Evolutionary conservation across 768 basidiomycete species (phyloP).

Genomic region (Mycena vulgaris): DNA sequence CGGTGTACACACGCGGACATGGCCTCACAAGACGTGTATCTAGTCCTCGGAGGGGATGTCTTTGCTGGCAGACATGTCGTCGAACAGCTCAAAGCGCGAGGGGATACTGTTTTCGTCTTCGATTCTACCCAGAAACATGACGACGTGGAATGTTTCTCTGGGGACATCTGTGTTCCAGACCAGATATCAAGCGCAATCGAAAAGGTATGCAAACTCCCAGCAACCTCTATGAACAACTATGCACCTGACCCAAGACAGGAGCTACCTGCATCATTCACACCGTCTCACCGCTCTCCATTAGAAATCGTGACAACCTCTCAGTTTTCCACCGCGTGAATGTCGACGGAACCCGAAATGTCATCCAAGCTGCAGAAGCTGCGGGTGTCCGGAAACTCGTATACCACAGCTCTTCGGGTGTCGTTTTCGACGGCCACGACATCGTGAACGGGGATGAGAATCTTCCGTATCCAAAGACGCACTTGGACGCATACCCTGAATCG

Average conservation of each 20-base stretch:
- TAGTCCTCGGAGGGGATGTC: conserved; percentile 24
- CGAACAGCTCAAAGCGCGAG: conserved; percentile 23
- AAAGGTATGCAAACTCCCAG: background rate
- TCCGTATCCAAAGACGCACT: conserved; percentile 53
- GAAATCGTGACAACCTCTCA: conserved; percentile 44
- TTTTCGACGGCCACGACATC: conserved; percentile 60
- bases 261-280: conserved; percentile 68
- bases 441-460: conserved; percentile 66
- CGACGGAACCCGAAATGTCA: conserved; percentile 60
- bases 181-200: conserved; percentile 15
- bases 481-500: conserved; percentile 66
- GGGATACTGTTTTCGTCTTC: conserved; percentile 24
- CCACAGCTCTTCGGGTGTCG: conserved; percentile 63
- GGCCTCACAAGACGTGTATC: conserved; percentile 18
- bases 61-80: conserved; percentile 24
- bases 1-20: background rate
- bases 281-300: conserved; percentile 58
- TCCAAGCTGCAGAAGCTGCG: conserved; percentile 54
- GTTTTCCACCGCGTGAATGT: conserved; percentile 67
- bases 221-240: background rate
- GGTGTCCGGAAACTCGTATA: conserved; percentile 64
- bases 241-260: conserved; percentile 43
- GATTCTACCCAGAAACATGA: conserved; percentile 2
- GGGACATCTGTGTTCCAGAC: conserved; percentile 11
- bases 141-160: conserved; percentile 12